Conservation (phyloP, 2,329 filamentous ascomycete species). For the Ciborinia camelliae region DNA sequence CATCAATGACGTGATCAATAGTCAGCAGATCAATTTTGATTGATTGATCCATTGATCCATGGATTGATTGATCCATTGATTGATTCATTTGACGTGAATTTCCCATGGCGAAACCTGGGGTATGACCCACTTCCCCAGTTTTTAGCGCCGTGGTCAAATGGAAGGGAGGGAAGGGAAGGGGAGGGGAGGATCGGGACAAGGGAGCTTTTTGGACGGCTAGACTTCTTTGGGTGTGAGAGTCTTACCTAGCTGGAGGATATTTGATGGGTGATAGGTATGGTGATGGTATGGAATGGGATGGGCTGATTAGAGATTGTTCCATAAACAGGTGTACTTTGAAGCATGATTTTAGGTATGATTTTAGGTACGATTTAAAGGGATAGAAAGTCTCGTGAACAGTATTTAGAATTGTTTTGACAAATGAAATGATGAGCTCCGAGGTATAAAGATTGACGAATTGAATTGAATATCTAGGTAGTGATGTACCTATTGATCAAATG, state of each 20-base stretch:
- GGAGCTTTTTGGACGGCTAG: background rate
- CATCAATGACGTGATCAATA: constrained; percentile 1
- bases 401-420: constrained; percentile 1
- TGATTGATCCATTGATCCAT: no score
- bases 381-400: background rate
- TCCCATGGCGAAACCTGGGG: constrained; percentile 7
- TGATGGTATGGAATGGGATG: background rate
- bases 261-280: background rate
- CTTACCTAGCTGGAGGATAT: background rate
- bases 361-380: background rate
- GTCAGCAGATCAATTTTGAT: constrained; percentile 10
- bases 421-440: background rate
- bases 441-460: background rate
- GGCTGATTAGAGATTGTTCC: background rate
- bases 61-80: no score
- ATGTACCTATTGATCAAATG: no score
- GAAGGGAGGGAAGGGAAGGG: no score
- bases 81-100: no score
- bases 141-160: background rate
- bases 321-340: background rate
- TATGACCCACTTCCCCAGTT: constrained; percentile 18
- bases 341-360: background rate
- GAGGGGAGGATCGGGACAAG: background rate
- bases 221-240: background rate
- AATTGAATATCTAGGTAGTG: no score